Conservation (phyloP, 2,329 filamentous ascomycete species). For the Neonectria ditissima region DNA sequence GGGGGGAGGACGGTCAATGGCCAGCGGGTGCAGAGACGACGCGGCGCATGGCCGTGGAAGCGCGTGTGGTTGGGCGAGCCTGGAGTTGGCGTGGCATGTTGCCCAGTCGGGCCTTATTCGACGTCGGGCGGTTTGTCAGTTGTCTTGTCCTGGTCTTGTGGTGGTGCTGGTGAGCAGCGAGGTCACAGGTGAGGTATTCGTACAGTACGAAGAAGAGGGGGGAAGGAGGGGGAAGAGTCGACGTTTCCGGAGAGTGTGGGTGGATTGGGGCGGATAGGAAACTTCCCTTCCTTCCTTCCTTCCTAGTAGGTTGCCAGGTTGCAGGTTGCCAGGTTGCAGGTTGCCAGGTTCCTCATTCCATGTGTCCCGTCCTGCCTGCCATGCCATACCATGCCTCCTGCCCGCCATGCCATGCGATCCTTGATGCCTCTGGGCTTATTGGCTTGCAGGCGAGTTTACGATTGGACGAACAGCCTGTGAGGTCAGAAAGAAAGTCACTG, state of each 20-base stretch:
- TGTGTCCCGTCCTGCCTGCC: too few species aligned
- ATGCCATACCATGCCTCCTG: neutral
- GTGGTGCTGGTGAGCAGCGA: neutral
- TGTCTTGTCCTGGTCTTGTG: neutral
- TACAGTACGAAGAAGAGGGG: neutral
- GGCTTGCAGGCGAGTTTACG: neutral
- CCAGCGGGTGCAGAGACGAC: conserved; percentile 11
- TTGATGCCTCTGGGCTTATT: too few species aligned
- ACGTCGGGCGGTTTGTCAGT: conserved; percentile 5
- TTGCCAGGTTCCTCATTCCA: neutral
- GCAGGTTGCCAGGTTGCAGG: too few species aligned
- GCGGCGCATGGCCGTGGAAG: conserved; percentile 31
- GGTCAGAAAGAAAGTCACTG: neutral
- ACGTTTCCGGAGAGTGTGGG: neutral
- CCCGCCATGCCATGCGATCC: neutral
- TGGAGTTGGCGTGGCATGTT: conserved; percentile 26
- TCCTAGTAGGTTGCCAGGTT: too few species aligned
- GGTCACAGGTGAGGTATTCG: neutral
- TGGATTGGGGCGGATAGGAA: neutral
- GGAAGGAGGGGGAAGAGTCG: conserved; percentile 3
- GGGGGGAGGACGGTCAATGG: conserved; percentile 10
- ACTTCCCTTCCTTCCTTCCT: neutral
- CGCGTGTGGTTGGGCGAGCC: conserved; percentile 31
- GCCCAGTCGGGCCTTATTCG: conserved; percentile 21
- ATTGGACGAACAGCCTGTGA: too few species aligned